Percentiles rank a stretch among this genome's conserved stretches.
Conservation (phyloP, 345 rosid genomes). For the Mallotus nudiflorus region DNA sequence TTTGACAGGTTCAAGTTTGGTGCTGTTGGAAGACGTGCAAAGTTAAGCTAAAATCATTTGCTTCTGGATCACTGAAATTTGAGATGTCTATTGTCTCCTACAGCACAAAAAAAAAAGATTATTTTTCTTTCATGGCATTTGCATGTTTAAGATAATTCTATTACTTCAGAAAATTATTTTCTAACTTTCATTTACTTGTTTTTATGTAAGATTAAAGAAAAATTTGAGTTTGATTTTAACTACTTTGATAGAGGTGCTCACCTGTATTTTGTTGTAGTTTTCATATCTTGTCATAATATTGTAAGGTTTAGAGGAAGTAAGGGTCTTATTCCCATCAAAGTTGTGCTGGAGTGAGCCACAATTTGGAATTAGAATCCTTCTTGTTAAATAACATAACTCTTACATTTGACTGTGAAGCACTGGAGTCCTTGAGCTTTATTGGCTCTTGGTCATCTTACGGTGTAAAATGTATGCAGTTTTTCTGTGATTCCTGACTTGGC, state of each 20-base stretch:
- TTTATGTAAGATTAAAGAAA: too few relatives aligned
- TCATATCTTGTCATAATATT: too few relatives aligned
- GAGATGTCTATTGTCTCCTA: background rate
- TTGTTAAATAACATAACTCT: background rate
- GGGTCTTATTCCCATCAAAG: background rate
- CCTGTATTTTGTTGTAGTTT: too few relatives aligned
- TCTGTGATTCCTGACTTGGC: background rate
- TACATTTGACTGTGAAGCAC: too few relatives aligned
- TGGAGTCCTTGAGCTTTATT: too few relatives aligned
- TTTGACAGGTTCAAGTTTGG: slow-evolving; percentile 7
- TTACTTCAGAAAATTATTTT: background rate
- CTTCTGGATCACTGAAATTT: background rate
- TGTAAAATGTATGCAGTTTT: background rate
- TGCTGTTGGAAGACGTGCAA: background rate
- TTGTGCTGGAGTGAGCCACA: background rate
- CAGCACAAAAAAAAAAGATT: too few relatives aligned
- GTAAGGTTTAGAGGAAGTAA: background rate
- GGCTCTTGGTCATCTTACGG: too few relatives aligned
- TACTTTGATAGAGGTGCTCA: background rate
- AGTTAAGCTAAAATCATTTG: background rate
- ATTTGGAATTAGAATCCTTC: background rate
- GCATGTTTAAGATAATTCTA: background rate
- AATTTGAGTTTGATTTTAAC: background rate
- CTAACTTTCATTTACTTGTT: background rate
- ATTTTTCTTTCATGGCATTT: background rate